Conservation (phyloP, 1,284 basidiomycete species). For the Tetrapyrgos nigripes region DNA sequence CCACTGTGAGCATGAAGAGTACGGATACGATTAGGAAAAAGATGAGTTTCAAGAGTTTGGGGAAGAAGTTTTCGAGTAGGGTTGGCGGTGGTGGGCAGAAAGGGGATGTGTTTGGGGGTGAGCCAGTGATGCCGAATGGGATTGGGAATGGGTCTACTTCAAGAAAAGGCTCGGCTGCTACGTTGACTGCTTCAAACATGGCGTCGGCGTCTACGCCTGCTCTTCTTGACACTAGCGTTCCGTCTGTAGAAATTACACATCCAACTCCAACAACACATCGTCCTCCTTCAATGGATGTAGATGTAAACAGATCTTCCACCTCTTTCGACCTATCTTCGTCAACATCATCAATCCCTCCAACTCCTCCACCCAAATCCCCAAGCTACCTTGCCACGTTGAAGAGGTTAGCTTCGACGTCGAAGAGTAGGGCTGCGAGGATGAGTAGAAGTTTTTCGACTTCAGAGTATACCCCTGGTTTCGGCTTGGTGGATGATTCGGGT, state of each 20-base stretch:
- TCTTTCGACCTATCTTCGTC: background rate
- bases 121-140: background rate
- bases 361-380: constrained; percentile 48
- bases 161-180: constrained; percentile 10
- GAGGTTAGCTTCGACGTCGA: constrained; percentile 45
- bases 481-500: constrained; percentile 60
- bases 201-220: constrained; percentile 5
- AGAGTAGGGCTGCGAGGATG: constrained; percentile 34
- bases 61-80: background rate
- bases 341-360: constrained; percentile 23
- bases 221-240: constrained; percentile 5
- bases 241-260: background rate
- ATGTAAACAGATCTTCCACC: background rate
- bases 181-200: constrained; percentile 3
- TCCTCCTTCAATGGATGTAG: background rate
- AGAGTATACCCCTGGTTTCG: constrained; percentile 61
- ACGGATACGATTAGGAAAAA: constrained; percentile 7
- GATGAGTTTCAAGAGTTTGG: constrained; percentile 12
- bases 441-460: constrained; percentile 48
- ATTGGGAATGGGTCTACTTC: background rate
- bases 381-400: constrained; percentile 52
- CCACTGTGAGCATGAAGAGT: background rate
- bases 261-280: constrained; percentile 1
- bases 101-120: background rate
- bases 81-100: too few relatives aligned